These are phyloP conservation scores for Coemansia sp. DNA, from an alignment of 192 early-diverging fungal species.

Conservation along the genomic window DNA sequence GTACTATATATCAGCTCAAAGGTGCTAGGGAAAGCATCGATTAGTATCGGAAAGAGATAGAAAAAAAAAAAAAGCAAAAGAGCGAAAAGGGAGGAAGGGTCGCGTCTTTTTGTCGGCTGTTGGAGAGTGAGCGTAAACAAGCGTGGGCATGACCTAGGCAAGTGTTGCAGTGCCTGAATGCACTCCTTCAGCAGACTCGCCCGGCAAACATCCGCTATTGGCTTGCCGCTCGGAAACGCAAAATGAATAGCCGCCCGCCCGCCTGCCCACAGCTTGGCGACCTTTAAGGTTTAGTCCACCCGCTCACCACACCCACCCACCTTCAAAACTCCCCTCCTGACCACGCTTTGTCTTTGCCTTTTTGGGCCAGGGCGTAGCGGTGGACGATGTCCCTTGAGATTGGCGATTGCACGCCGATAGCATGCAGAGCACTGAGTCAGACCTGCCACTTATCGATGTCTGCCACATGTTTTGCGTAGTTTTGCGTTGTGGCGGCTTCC, in stretches of 20 bases:
- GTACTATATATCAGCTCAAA: not conserved
- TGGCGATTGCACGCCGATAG: not conserved
- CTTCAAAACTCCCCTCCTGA: too few relatives aligned
- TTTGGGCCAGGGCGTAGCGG: too few relatives aligned
- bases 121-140: not conserved
- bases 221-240: not conserved
- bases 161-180: not conserved
- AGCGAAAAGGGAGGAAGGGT: too few relatives aligned
- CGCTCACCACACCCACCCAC: too few relatives aligned
- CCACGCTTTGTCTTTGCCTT: conserved; percentile 1
- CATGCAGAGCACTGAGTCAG: conserved; percentile 1
- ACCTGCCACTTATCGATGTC: too few relatives aligned
- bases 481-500: not conserved
- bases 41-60: not conserved
- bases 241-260: not conserved
- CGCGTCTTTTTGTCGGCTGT: not conserved
- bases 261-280: too few relatives aligned
- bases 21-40: not conserved
- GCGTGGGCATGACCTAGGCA: conserved; percentile 3
- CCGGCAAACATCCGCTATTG: too few relatives aligned
- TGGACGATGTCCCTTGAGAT: not conserved
- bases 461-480: too few relatives aligned
- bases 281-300: too few relatives aligned
- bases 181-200: not conserved
- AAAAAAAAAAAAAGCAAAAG: conserved; percentile 1